Evolutionary conservation across 495 filamentous ascomycete species (phyloP), one percentile per base, ranked within the genome.

Genomic region (Neurospora tetrasperma): DNA sequence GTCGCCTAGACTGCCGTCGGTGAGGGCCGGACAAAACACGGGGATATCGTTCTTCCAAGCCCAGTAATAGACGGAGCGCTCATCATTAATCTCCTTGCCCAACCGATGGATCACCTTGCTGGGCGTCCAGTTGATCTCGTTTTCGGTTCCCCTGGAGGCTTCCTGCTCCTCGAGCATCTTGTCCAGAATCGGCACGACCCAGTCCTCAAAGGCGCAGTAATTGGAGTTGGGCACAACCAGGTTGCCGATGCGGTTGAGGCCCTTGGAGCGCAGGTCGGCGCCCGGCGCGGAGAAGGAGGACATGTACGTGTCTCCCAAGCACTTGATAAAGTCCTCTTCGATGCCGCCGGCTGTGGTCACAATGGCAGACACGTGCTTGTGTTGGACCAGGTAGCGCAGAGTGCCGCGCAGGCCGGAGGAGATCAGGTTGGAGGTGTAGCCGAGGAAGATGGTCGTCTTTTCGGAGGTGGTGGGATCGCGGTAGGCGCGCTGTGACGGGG

Each of bases 311-410:
- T 92, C 90, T 5, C 90, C 96, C 1, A 98, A 89, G 76, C 96
- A 98, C 83, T 99, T 99, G 85, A 98, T 98, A 62, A 99, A 86
- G 79, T 98, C 96, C 80, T 99, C 96, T 81, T 99, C 96, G 42
- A 99, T 88, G 5, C 94, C 96, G n/a, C 96, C 96, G 0, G 96
- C 96, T 3, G 96, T 96, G 18, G 95, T 96, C 72, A 99, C 96
- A 74, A 98, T 92, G 72, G 90, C 92, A 1, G 92, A 94, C 73
- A 98, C 89, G 79, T 98, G 94, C 42, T 89, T 88, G 82, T 98
- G 93, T 80, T 97, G 88, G 14, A 97, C 95, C 1, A 98, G 88
- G 81, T 93, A 98, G 31, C 96, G 92, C 75, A 99, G 83, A 35
- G 93, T 96, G 74, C 96, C 93, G 23, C 96, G 88, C 4, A 99